phyloP scores from a whole-genome alignment of 495 filamentous ascomycete species.

The Durotheca rogersii region DNA sequence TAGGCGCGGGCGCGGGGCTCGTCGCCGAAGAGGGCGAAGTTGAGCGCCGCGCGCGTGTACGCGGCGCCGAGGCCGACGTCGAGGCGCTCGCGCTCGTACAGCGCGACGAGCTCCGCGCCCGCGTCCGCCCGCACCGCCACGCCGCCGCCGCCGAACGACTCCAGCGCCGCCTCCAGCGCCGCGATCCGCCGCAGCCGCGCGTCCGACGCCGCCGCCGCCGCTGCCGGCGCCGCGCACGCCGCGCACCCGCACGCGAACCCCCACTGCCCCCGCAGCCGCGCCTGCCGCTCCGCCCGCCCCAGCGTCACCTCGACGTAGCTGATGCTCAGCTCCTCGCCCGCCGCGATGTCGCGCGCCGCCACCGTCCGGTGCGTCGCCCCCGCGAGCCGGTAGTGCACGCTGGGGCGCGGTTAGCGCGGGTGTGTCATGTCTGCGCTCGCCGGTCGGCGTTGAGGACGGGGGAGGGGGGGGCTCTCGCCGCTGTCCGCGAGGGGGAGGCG shows the following conservation, averaged over 20 bases:
- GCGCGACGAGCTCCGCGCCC: conserved; percentile 33
- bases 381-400: conserved; percentile 42
- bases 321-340: conserved; percentile 45
- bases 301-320: conserved; percentile 41
- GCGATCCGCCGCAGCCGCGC: conserved; percentile 37
- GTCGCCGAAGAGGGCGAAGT: conserved; percentile 44
- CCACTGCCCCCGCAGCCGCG: conserved; percentile 39
- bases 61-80: conserved; percentile 40
- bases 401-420: conserved; percentile 13
- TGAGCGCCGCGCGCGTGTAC: conserved; percentile 45
- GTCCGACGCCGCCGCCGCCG: conserved; percentile 36
- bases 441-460: too few species aligned
- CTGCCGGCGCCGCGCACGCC: conserved; percentile 33
- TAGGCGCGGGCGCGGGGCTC: conserved; percentile 38
- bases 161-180: conserved; percentile 38
- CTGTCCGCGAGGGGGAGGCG: too few species aligned
- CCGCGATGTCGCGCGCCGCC: conserved; percentile 42
- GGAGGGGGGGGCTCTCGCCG: too few species aligned
- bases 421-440: too few species aligned
- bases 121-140: conserved; percentile 37
- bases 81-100: conserved; percentile 41
- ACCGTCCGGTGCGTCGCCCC: conserved; percentile 44
- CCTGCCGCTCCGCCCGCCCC: conserved; percentile 33
- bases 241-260: conserved; percentile 45
- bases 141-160: conserved; percentile 31